Evolutionary conservation across 768 basidiomycete genomes (phyloP), one percentile per base, ranked within the genome.

Genomic region (Boletus pseudo-olivaceus): DNA sequence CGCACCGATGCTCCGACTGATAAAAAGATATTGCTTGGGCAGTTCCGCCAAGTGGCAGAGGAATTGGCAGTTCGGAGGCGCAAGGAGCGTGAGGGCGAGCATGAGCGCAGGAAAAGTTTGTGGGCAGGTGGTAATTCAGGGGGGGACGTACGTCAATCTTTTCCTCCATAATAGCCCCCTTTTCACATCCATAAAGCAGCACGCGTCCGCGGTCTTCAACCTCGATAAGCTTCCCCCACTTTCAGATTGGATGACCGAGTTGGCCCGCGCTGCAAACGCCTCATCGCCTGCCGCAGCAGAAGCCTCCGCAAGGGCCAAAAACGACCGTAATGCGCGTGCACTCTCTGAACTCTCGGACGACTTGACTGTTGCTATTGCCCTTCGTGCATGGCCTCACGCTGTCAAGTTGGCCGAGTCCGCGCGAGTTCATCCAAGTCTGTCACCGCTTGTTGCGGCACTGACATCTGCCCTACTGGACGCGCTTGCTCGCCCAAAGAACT

Each of bases 41-140:
- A 93, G 57, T 93, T 98, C 74, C 84, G 95, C 32, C 89, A 91
- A 62, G 89, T 95, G 5, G 92, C 94, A 1, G 95, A 98, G 67
- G 96, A 98, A 62, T 76, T 97, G 4, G 80, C 88, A 8, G 82
- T 87, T 40, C 91, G 93, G 72, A 88, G 84, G 62, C 83, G 95
- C 51, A 96, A 93, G 70, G 93, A 98, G 64, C 88, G 93, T 52
- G 89, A 98, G 73, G 90, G 91, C 47, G 90, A 95, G 72, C 87
- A 97, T 62, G 92, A 94, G 67, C 77, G 93, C 52, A 78, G 94
- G 40, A 91, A 92, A 71, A 89, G 81, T 60, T 69, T 88, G 68
- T 90, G 84, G 82, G 73, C 79, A 53, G 67, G 58, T 19, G 67
- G 70, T 26, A 80, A 75, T 54, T 78, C 78, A 54, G 66, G 55